Evolutionary conservation across 2,329 filamentous ascomycete species (phyloP), one percentile per base, ranked within the genome.

Genomic region (Aquanectria penicillioides): DNA sequence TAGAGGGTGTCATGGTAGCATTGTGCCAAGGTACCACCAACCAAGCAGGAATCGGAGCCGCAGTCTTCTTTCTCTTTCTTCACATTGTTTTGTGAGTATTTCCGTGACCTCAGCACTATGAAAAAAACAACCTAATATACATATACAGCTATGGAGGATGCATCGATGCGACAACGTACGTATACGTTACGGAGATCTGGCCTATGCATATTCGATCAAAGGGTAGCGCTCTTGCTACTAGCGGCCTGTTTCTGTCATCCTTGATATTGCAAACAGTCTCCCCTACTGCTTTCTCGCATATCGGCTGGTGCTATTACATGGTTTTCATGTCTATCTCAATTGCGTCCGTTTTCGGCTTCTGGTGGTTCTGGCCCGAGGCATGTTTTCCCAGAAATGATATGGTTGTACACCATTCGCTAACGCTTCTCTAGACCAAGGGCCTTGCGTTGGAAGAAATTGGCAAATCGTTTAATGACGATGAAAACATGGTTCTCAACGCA

Each of bases 121-220:
- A n/a, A n/a, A n/a, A n/a, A n/a, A n/a, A n/a, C n/a, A n/a, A n/a
- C n/a, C n/a, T n/a, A n/a, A n/a, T 50, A 18, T 57, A 26, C 29
- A 18, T 57, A 13, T 49, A 36, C 15, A 43, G 40, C 28, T 57
- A 57, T 20, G 53, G 44, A 3, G 47, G 46, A 4, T 33, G n/a
- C 5, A 40, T 63, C 3, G 60, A 60, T 38, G 60, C 60, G 8
- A 48, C 51, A 6, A 41, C 38, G 2, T 63, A 63, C 43, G 60
- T 63, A 25, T 63, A 63, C 37, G 60, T 52, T 22, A 38, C 52
- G 3, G 57, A 63, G 43, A 63, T 63, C 48, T 63, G 60, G 41
- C 60, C 57, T 2, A 63, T 57, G 7, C 40, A 49, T 1, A 49
- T 60, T 34, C 57, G 60, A 5, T 57, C 60, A 12, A 52, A 54